phyloP scores from a whole-genome alignment of 225 moss, liverwort and hornwort species.

The Physcomitrellopsis africana region DNA sequence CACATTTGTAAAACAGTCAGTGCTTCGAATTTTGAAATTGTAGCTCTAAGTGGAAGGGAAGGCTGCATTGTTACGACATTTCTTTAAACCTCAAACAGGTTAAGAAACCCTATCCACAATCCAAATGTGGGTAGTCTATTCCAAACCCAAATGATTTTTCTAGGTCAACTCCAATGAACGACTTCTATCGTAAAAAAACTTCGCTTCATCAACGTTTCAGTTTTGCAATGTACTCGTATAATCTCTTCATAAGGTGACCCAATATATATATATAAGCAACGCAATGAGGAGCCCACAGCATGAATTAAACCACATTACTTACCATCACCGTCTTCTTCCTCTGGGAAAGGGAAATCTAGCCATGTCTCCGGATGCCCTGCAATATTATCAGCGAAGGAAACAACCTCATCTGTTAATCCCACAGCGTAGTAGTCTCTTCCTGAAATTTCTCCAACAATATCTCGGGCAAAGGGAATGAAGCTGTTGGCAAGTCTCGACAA shows the following conservation, averaged over 20 bases:
- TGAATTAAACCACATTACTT: constrained; percentile 31
- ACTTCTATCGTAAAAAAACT: neutral
- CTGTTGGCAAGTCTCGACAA: constrained; percentile 82
- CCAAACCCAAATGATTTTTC: constrained; percentile 5
- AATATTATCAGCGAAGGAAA: constrained; percentile 87
- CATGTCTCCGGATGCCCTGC: constrained; percentile 96
- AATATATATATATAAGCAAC: neutral
- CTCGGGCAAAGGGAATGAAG: constrained; percentile 72
- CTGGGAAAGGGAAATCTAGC: constrained; percentile 85
- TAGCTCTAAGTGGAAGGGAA: neutral
- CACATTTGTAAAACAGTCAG: neutral
- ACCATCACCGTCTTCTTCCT: constrained; percentile 81
- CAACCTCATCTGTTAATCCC: constrained; percentile 78
- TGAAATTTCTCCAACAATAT: constrained; percentile 60
- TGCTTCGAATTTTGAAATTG: constrained; percentile 7
- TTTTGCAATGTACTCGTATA: constrained; percentile 19
- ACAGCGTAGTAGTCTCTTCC: constrained; percentile 61
- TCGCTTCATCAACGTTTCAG: constrained; percentile 25
- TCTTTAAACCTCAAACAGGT: too few relatives aligned
- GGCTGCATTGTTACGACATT: neutral
- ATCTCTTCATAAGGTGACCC: constrained; percentile 9
- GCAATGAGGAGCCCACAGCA: constrained; percentile 5
- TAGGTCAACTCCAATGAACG: constrained; percentile 6
- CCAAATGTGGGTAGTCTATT: neutral
- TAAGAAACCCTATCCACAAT: neutral